Conservation (phyloP, 176 grass and related monocot species). For the Aegilops longissima region DNA sequence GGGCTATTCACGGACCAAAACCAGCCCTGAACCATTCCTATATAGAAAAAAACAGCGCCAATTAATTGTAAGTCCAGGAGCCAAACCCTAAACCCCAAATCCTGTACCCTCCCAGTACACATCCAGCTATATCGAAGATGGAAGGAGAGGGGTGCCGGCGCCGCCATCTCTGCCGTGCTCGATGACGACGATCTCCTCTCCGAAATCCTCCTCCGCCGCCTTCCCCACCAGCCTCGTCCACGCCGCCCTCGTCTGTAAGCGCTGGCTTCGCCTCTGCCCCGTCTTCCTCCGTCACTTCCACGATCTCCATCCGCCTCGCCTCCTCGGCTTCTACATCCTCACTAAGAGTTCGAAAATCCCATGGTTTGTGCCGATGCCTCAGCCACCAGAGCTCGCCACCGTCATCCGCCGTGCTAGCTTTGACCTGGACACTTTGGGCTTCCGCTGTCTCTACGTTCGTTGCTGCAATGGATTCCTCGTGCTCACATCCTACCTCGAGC, state of each 20-base stretch:
- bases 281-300: constrained; percentile 6
- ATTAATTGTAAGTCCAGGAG: too few relatives aligned
- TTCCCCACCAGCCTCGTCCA: not conserved
- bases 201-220: not conserved
- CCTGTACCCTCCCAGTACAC: too few relatives aligned
- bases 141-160: not conserved
- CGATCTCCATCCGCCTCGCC: not conserved
- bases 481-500: not conserved
- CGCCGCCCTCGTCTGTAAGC: not conserved
- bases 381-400: not conserved
- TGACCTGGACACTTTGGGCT: not conserved
- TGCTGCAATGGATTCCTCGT: not conserved
- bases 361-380: not conserved
- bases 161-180: not conserved
- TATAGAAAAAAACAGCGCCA: too few relatives aligned
- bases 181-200: not conserved
- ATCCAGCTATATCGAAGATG: too few relatives aligned
- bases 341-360: not conserved
- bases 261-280: not conserved
- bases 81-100: too few relatives aligned
- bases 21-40: too few relatives aligned
- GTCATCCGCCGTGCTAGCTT: not conserved
- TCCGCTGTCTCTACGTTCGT: too few relatives aligned
- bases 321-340: not conserved
- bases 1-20: too few relatives aligned